These are phyloP conservation scores for Nasturtium officinale DNA, from an alignment of 345 rosid genomes.

Conservation along the genomic window DNA sequence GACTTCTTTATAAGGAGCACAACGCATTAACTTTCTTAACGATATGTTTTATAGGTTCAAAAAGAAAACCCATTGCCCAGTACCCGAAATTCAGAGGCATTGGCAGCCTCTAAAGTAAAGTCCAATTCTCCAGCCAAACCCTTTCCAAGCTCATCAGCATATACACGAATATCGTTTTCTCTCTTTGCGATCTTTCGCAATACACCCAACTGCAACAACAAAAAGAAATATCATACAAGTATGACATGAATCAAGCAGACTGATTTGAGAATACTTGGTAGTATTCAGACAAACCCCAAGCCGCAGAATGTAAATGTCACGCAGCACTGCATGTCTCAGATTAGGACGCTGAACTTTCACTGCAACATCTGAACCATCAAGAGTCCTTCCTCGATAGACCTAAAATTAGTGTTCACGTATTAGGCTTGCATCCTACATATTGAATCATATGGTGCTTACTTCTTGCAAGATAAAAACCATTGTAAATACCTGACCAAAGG, in stretches of 20 bases:
- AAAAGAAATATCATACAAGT: conserved; percentile 32
- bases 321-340: conserved; percentile 77
- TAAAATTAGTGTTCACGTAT: conserved; percentile 40
- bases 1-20: conserved; percentile 19
- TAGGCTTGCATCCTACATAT: conserved; percentile 11
- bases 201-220: conserved; percentile 68
- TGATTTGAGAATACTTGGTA: conserved; percentile 2
- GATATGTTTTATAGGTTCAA: not conserved
- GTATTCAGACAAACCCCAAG: conserved; percentile 69
- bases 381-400: conserved; percentile 81
- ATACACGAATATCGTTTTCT: conserved; percentile 78
- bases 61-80: conserved; percentile 6
- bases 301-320: conserved; percentile 85
- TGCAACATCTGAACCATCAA: conserved; percentile 79
- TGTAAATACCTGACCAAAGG: conserved; percentile 87
- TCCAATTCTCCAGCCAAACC: conserved; percentile 95
- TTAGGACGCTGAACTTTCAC: conserved; percentile 97
- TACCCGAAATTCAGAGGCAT: conserved; percentile 87
- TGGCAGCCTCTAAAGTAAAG: conserved; percentile 82
- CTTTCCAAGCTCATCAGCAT: conserved; percentile 97
- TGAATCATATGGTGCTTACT: conserved; percentile 17
- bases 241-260: conserved; percentile 24
- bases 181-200: conserved; percentile 86
- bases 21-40: conserved; percentile 7
- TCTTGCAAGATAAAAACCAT: conserved; percentile 15